These are phyloP conservation scores for Castanea crenata DNA, from an alignment of 306 rosid genomes.

Conservation along the genomic window DNA sequence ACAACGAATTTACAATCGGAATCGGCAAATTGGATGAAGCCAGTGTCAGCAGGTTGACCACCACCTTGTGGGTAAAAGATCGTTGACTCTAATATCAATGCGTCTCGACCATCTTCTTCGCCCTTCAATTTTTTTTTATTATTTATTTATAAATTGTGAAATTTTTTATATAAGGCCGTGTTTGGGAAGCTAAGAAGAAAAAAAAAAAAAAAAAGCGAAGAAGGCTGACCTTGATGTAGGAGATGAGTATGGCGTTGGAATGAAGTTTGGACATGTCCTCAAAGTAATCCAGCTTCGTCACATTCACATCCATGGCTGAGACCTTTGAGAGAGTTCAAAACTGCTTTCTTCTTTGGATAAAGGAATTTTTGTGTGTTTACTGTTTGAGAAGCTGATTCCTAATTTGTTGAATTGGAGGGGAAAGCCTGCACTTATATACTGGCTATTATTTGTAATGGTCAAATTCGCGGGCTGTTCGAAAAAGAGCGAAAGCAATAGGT, in stretches of 20 bases:
- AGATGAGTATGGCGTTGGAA: conserved; percentile 47
- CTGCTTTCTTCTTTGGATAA: too few species aligned
- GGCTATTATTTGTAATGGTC: too few species aligned
- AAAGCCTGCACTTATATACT: too few species aligned
- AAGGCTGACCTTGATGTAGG: conserved; percentile 38
- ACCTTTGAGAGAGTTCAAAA: too few species aligned
- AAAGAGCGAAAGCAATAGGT: too few species aligned
- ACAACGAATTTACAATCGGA: conserved; percentile 49
- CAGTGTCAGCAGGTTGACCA: conserved; percentile 76
- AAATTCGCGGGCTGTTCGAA: too few species aligned
- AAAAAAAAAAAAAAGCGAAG: not conserved
- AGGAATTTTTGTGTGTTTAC: too few species aligned
- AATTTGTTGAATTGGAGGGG: too few species aligned
- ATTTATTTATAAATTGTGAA: too few species aligned
- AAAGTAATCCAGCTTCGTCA: conserved; percentile 60
- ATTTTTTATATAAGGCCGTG: too few species aligned
- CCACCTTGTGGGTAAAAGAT: conserved; percentile 89
- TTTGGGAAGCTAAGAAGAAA: not conserved
- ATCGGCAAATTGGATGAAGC: conserved; percentile 34
- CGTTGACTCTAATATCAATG: conserved; percentile 60
- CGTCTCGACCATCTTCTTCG: conserved; percentile 61
- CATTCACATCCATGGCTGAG: too few species aligned
- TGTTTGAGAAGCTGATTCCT: too few species aligned
- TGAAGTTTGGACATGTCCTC: conserved; percentile 64
- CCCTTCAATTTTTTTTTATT: conserved; percentile 30